Conservation (phyloP, 306 rosid species). For the Cicer bijugum region DNA sequence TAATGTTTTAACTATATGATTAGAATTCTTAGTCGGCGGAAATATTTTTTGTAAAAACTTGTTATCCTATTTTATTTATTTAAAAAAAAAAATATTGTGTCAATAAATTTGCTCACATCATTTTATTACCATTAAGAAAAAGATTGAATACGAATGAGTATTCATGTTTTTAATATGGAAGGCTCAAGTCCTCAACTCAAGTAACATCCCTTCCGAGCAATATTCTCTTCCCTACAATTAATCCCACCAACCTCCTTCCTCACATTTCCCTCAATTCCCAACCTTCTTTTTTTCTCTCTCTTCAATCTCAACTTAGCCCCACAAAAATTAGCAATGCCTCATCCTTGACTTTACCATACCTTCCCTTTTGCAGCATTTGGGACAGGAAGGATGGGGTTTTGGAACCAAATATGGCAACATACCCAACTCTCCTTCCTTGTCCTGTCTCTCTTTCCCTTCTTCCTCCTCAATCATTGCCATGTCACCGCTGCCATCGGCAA, state of each 20-base stretch:
- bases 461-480: slow-evolving; percentile 4
- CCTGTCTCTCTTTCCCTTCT: not conserved
- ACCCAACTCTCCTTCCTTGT: not conserved
- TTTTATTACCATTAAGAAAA: not conserved
- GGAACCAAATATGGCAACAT: slow-evolving; percentile 15
- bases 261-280: slow-evolving; percentile 5
- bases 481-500: not conserved
- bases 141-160: not conserved
- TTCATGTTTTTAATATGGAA: not conserved
- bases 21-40: too few relatives aligned
- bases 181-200: not conserved
- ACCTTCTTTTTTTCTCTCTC: not conserved
- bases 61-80: too few relatives aligned
- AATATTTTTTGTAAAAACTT: too few relatives aligned
- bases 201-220: not conserved
- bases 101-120: too few relatives aligned
- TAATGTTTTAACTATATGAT: too few relatives aligned
- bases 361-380: slow-evolving; percentile 1
- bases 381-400: slow-evolving; percentile 26
- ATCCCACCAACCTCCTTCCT: not conserved
- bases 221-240: slow-evolving; percentile 15
- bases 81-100: too few relatives aligned
- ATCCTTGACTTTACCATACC: not conserved
- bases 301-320: not conserved
- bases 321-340: slow-evolving; percentile 6